Percentiles rank a stretch among this genome's conserved stretches.
These are phyloP conservation scores for Xylaria palmicola DNA, from an alignment of 495 filamentous ascomycete species.

Conservation along the genomic window DNA sequence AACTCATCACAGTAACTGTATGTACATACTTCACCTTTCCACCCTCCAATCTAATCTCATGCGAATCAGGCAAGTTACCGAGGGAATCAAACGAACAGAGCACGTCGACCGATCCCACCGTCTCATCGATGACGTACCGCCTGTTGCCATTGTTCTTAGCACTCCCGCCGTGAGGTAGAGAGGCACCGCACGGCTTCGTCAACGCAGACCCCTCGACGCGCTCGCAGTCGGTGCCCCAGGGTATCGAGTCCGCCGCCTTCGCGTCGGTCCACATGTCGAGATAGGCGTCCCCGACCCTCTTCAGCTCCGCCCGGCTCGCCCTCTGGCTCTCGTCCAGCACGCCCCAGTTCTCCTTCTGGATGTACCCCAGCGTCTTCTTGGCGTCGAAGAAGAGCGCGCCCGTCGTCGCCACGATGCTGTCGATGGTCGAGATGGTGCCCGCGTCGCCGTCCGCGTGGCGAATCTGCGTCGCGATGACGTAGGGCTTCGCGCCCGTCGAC, in stretches of 20 bases:
- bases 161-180: constrained; percentile 41
- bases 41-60: constrained; percentile 44
- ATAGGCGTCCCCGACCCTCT: constrained; percentile 45
- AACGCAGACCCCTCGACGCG: constrained; percentile 42
- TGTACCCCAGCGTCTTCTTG: constrained; percentile 39
- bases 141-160: constrained; percentile 39
- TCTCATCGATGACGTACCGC: constrained; percentile 53
- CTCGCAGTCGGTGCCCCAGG: constrained; percentile 49
- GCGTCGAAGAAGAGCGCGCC: constrained; percentile 50
- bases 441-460: constrained; percentile 38
- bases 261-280: constrained; percentile 52
- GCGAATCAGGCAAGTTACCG: constrained; percentile 44
- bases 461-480: constrained; percentile 46
- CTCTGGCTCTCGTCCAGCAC: constrained; percentile 27
- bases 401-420: constrained; percentile 48
- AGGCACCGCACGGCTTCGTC: constrained; percentile 41
- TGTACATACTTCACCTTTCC: constrained; percentile 51
- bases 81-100: constrained; percentile 48
- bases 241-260: constrained; percentile 42
- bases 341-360: constrained; percentile 44
- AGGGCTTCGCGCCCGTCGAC: constrained; percentile 35
- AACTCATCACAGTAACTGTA: constrained; percentile 32
- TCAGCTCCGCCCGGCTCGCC: constrained; percentile 38
- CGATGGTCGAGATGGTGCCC: constrained; percentile 35
- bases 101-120: constrained; percentile 45